Base-by-base conservation (phyloP, 371 early-diverging fungal species). In the Zancudomyces culisetae region DNA sequence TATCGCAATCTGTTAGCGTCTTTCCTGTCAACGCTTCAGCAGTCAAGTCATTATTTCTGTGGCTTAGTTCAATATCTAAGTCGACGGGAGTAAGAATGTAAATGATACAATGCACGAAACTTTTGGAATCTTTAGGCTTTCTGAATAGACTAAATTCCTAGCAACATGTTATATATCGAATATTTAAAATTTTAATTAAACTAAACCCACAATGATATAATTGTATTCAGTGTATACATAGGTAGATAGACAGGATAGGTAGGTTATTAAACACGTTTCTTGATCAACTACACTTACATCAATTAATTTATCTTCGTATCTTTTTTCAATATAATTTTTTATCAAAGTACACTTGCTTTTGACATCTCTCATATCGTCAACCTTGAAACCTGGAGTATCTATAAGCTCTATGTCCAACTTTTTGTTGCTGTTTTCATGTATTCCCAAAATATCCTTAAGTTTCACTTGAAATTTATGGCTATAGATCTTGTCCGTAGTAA, bases 371-470 rank as follows among this genome's bases (percentile, higher is more conserved):
- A 28, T 49, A 29, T 49, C 50, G 12, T 2, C 19, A 35, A 20
- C 6, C 22, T 35, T 30, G 20, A 49, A 49, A 22, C 50, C 50
- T 19, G 50, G 50, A 35, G 50, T 49, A 21, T 49, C 50, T 4
- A 49, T 20, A 24, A 49, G 21, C 2, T 28, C 30, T 12, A 49
- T 13, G 8, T 49, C 27, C 15, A 49, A 29, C 12, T 24, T 20
- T n/a, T n/a, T 18, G 18, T 35, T 28, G 28, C 30, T 40, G 19
- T 10, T 12, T 12, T 19, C 28, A 2, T 30, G 3, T n/a, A 27
- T 35, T 29, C 26, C 10, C 28, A 24, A 27, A 27, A 20, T 27
- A 19, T 49, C 50, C 12, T 12, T 19, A 27, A 28, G 2, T 8
- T 49, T 49, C 3, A 29, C 50, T 3, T 18, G 19, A 49, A 49